These are phyloP conservation scores for Vanrija humicola DNA, from an alignment of 1,284 basidiomycete genomes.

Conservation along the genomic window DNA sequence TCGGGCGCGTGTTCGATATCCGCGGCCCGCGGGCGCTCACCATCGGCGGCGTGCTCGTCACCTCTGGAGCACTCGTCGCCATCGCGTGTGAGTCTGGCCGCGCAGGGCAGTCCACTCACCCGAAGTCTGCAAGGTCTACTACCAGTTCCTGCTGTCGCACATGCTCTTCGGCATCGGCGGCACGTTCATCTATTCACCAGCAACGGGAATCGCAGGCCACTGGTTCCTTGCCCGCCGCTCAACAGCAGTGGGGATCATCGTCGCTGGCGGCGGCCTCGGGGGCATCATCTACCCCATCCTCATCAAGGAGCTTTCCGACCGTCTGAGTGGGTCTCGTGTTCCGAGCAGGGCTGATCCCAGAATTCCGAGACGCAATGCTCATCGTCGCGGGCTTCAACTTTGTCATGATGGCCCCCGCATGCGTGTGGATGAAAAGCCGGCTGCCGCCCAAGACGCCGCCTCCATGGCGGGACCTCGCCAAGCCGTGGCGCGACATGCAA, in stretches of 20 bases:
- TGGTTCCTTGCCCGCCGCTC: constrained; percentile 42
- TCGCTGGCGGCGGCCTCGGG: constrained; percentile 41
- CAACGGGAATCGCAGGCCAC: constrained; percentile 43
- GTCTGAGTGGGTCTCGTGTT: constrained; percentile 21
- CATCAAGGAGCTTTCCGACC: constrained; percentile 34
- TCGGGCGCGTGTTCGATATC: constrained; percentile 23
- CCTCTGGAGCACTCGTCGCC: constrained; percentile 30
- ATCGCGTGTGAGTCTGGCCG: constrained; percentile 30
- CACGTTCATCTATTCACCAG: constrained; percentile 37
- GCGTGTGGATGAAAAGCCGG: constrained; percentile 16
- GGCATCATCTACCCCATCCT: constrained; percentile 45
- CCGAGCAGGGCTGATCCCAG: neutral
- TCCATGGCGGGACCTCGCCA: constrained; percentile 8
- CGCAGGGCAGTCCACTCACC: neutral
- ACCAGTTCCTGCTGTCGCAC: constrained; percentile 45
- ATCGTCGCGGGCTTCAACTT: constrained; percentile 13
- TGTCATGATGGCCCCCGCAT: constrained; percentile 13
- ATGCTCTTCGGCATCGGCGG: constrained; percentile 37
- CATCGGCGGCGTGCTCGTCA: constrained; percentile 20
- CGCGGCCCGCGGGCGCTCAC: constrained; percentile 20
- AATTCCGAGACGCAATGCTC: constrained; percentile 18
- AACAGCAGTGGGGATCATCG: constrained; percentile 43
- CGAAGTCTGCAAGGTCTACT: constrained; percentile 41
- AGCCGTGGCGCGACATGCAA: constrained; percentile 25
- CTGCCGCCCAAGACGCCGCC: constrained; percentile 12